Base-by-base conservation (phyloP, 176 grass and related monocot genomes). In the Paspalum vaginatum region DNA sequence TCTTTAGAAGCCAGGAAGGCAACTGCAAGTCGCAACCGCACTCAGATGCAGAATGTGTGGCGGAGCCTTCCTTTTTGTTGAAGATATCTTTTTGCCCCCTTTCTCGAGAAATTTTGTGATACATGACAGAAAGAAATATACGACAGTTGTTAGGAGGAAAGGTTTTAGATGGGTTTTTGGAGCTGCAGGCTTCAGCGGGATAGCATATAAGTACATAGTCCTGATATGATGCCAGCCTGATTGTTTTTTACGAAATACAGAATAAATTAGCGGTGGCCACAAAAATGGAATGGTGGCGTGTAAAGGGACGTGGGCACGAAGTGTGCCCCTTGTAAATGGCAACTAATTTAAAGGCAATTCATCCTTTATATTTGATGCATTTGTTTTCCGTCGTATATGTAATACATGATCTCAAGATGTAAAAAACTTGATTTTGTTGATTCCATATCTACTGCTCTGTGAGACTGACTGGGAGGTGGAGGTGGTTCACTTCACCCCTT, bases 201-300 rank as follows among this genome's bases (percentile, higher is more conserved):
- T 81, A 85, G 82, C 55, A 25, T 76, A 45, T 32, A 32, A 32
- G 77, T 80, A 76, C 55, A 85, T 64, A 62, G 8, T 26, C 65
- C 45, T 71, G 41, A 7, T 56, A 25, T 20, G 43, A 14, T 52
- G 43, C 2, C 58, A 56, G 14, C 25, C 58, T 46, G 25, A 85
- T 55, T 72, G 65, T 65, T 74, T 70, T 72, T 83, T 37, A 78
- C 24, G 37, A 51, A 17, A 68, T 37, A 71, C 79, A 72, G 55
- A 76, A 75, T 55, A 75, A 71, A 13, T 59, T 56, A 17, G 11
- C 17, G 58, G 55, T 69, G 13, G 52, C 27, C 70, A 75, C 4
- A 3, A 17, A 46, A 64, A 65, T 26, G 9, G 48, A 6, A 7
- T 41, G 64, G 68, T 18, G 74, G 75, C 41, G 0, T 86, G 78